phyloP scores from a whole-genome alignment of 2,329 filamentous ascomycete species.

The Aureobasidium sp. region DNA sequence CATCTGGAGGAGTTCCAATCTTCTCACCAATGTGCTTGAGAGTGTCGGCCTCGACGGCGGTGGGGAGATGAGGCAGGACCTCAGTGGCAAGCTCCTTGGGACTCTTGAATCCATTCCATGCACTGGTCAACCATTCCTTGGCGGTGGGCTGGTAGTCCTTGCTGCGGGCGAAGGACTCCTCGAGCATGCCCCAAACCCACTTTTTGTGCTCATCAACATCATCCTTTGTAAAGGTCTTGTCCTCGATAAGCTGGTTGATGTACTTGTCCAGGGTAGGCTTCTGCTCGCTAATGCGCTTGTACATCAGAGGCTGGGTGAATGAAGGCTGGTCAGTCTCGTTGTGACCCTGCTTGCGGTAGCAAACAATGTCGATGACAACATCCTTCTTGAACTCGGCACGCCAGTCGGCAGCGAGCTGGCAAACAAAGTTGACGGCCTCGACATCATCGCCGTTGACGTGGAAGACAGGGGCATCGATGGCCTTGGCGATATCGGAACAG shows the following conservation, averaged over 20 bases:
- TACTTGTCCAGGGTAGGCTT: constrained; percentile 83
- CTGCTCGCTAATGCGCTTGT: constrained; percentile 89
- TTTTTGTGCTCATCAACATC: constrained; percentile 99
- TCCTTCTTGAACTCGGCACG: constrained; percentile 98
- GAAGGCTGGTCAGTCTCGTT: constrained; percentile 99
- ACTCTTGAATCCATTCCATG: constrained; percentile 99
- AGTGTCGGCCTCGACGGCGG: constrained; percentile 63
- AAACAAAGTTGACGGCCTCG: constrained; percentile 96
- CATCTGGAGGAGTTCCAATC: constrained; percentile 71
- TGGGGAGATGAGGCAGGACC: constrained; percentile 84
- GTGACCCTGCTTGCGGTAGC: constrained; percentile 98
- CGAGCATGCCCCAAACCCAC: constrained; percentile 99
- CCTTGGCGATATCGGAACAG: constrained; percentile 98
- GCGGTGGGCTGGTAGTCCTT: constrained; percentile 95
- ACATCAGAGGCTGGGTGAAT: constrained; percentile 99
- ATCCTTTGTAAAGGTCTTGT: constrained; percentile 93
- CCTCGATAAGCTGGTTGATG: constrained; percentile 78
- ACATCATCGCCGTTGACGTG: constrained; percentile 99
- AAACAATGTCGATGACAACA: constrained; percentile 95
- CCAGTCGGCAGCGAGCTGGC: constrained; percentile 95
- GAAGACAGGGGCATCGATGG: constrained; percentile 96
- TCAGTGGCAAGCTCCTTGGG: constrained; percentile 95
- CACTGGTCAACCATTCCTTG: constrained; percentile 97
- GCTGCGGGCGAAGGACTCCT: constrained; percentile 93
- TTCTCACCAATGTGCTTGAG: constrained; percentile 74